phyloP scores from a whole-genome alignment of 441 rosid genomes.

The Gossypium gossypioides region DNA sequence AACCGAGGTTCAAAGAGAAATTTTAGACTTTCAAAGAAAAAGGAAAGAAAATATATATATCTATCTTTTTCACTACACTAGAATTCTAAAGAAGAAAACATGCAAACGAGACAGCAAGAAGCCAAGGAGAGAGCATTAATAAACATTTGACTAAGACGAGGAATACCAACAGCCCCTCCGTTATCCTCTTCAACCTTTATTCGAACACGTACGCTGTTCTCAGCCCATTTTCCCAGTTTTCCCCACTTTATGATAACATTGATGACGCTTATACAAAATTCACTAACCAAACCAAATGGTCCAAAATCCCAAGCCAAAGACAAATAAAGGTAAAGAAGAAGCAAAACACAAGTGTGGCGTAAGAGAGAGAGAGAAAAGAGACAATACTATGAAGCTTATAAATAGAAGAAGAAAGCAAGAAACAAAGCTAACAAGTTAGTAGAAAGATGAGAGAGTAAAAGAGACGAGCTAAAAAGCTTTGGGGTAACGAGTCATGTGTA shows the following conservation, averaged over 20 bases:
- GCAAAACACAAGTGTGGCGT: not conserved
- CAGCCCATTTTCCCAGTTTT: slow-evolving; percentile 15
- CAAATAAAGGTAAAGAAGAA: not conserved
- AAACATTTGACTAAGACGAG: slow-evolving; percentile 31
- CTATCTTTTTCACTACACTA: not conserved
- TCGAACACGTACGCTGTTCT: slow-evolving; percentile 29
- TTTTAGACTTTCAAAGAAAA: not conserved
- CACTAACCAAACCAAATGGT: slow-evolving; percentile 14
- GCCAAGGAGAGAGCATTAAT: slow-evolving; percentile 25
- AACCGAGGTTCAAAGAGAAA: not conserved
- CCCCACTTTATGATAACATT: slow-evolving; percentile 20
- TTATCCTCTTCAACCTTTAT: slow-evolving; percentile 19
- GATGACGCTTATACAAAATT: slow-evolving; percentile 17
- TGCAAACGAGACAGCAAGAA: slow-evolving; percentile 11
- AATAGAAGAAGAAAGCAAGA: not conserved
- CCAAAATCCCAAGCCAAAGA: slow-evolving; percentile 11
- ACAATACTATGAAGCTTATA: not conserved
- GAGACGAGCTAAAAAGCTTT: not conserved
- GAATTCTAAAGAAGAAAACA: not conserved
- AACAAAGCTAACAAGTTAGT: not conserved
- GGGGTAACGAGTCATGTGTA: slow-evolving; percentile 2
- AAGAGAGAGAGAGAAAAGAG: not conserved
- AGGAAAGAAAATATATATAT: not conserved
- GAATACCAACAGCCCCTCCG: slow-evolving; percentile 20
- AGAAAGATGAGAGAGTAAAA: not conserved